Evolutionary conservation across 1,139 yeast species (phyloP).

Genomic region (Yamadazyma jaroonii): DNA sequence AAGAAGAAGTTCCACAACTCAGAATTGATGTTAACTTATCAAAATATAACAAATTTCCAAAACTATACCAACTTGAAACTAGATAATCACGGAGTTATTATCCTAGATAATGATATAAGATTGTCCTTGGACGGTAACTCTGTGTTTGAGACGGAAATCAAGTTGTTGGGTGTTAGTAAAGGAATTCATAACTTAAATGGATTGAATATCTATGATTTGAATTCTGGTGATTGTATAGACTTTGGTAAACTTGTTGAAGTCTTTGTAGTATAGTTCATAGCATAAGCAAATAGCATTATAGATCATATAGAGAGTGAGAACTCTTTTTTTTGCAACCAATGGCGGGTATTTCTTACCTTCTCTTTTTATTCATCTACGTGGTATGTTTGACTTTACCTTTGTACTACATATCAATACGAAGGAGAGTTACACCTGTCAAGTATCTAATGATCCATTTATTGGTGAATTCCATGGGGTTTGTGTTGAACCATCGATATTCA

Average conservation of each 20-base stretch:
- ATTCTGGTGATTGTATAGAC: constrained; percentile 67
- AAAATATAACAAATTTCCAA: constrained; percentile 23
- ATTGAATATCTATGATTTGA: constrained; percentile 58
- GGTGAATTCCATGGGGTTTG: neutral
- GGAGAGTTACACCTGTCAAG: neutral
- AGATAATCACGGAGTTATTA: constrained; percentile 48
- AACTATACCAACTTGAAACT: constrained; percentile 38
- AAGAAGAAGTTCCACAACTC: constrained; percentile 12
- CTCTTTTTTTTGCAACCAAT: too few relatives aligned
- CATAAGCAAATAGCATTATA: too few relatives aligned
- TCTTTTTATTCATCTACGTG: neutral
- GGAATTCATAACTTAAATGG: constrained; percentile 70
- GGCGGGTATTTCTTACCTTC: too few relatives aligned
- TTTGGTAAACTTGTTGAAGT: constrained; percentile 73
- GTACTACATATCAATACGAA: neutral
- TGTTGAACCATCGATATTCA: neutral
- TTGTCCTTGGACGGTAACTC: constrained; percentile 60
- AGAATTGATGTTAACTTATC: constrained; percentile 15
- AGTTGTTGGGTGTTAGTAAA: constrained; percentile 57
- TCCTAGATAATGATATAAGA: constrained; percentile 63
- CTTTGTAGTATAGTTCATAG: constrained; percentile 46
- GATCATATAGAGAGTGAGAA: too few relatives aligned
- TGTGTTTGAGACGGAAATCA: constrained; percentile 62
- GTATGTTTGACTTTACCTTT: neutral
- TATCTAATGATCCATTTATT: neutral